These are phyloP conservation scores for Syzygium aromaticum DNA, from an alignment of 345 rosid species.

Conservation along the genomic window DNA sequence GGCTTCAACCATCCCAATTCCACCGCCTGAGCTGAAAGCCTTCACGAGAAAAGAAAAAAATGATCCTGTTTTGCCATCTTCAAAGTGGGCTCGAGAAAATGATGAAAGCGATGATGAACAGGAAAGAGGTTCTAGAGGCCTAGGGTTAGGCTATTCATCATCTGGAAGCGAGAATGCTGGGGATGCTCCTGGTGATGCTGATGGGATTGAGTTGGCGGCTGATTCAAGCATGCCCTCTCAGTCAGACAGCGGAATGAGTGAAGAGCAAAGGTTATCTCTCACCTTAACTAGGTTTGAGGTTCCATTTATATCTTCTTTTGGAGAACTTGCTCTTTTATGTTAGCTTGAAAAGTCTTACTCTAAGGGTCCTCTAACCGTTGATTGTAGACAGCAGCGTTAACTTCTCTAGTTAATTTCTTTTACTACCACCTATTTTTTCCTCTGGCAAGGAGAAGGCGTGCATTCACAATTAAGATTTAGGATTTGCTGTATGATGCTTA, in stretches of 20 bases:
- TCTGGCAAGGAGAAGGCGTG: background rate
- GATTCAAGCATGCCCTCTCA: slow-evolving; percentile 36
- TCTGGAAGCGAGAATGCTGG: slow-evolving; percentile 85
- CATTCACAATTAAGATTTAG: background rate
- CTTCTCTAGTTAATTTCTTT: background rate
- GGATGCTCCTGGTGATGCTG: slow-evolving; percentile 44
- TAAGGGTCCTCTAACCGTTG: background rate
- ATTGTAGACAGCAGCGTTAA: background rate
- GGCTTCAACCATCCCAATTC: slow-evolving; percentile 34
- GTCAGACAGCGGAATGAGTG: slow-evolving; percentile 62
- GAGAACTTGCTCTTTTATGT: background rate
- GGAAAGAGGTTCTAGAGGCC: slow-evolving; percentile 39
- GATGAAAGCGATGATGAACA: slow-evolving; percentile 84
- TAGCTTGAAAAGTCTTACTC: background rate
- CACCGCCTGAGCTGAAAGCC: slow-evolving; percentile 62
- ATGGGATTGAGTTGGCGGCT: slow-evolving; percentile 48
- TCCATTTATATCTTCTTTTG: background rate
- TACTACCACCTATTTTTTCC: background rate
- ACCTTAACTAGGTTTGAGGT: background rate
- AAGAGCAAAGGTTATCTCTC: slow-evolving; percentile 71
- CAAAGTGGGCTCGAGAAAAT: slow-evolving; percentile 97
- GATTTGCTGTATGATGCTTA: background rate
- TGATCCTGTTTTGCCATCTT: slow-evolving; percentile 75
- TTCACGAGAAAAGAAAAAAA: slow-evolving; percentile 60
- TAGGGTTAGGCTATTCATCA: slow-evolving; percentile 76